phyloP scores from a whole-genome alignment of 1,284 basidiomycete species.

The Malassezia nana region DNA sequence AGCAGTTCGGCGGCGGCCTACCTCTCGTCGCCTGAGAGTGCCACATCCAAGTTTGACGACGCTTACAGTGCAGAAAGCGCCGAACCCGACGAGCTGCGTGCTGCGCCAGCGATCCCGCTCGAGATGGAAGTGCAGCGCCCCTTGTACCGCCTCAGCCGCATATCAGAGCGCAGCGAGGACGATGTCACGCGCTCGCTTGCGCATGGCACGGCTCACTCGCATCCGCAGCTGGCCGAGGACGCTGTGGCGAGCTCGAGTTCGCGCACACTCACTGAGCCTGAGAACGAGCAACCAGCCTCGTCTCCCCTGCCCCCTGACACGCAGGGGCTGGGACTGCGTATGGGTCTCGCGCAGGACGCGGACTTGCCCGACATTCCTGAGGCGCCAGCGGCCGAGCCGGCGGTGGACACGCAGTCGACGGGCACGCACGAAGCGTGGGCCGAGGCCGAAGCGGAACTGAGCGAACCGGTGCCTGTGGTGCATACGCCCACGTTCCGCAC shows the following conservation, averaged over 20 bases:
- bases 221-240: neutral
- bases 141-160: neutral
- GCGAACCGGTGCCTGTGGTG: neutral
- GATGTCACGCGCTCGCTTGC: neutral
- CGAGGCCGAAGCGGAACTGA: neutral
- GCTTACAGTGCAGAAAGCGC: neutral
- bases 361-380: slow-evolving; percentile 1
- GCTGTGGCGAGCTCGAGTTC: neutral
- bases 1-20: neutral
- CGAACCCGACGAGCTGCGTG: neutral
- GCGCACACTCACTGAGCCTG: neutral
- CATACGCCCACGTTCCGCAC: neutral
- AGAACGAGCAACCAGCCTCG: neutral
- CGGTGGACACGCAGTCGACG: neutral
- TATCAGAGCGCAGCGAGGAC: neutral
- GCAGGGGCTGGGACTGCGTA: neutral
- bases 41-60: neutral
- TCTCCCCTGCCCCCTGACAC: neutral
- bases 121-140: neutral
- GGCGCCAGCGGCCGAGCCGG: neutral
- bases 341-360: neutral
- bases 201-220: neutral
- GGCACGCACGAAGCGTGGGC: neutral
- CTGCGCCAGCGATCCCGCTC: neutral
- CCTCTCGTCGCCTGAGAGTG: neutral